These are phyloP conservation scores for Fusarium staphyleae DNA, from an alignment of 2,329 filamentous ascomycete genomes.

Conservation along the genomic window DNA sequence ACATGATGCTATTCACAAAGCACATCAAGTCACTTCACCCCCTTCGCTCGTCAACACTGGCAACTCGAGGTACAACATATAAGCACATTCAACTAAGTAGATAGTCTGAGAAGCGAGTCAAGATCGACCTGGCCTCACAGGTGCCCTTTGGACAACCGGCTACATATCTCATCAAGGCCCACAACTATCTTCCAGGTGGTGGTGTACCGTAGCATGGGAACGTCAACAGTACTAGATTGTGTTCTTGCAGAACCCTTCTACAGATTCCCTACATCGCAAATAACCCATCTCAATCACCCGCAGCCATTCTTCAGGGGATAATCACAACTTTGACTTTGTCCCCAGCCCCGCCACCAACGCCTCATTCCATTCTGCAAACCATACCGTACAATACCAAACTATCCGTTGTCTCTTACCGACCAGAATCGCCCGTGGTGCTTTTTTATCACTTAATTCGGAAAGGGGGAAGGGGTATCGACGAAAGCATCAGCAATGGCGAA, in stretches of 20 bases:
- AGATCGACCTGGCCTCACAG: neutral
- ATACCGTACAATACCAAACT: conserved; percentile 26
- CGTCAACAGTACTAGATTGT: conserved; percentile 10
- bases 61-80: neutral
- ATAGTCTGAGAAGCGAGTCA: neutral
- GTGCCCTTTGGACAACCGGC: neutral
- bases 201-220: conserved; percentile 9
- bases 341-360: conserved; percentile 26
- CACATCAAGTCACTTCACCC: too few species aligned
- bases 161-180: neutral
- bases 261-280: conserved; percentile 11
- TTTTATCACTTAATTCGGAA: conserved; percentile 25
- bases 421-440: conserved; percentile 16
- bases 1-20: too few species aligned
- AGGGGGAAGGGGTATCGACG: conserved; percentile 37
- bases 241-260: conserved; percentile 7
- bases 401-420: conserved; percentile 24
- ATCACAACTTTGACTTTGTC: conserved; percentile 19
- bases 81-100: neutral
- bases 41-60: too few species aligned
- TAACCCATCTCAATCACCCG: conserved; percentile 4
- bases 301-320: conserved; percentile 2
- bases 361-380: conserved; percentile 30
- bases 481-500: conserved; percentile 26
- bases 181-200: conserved; percentile 1